Conservation (phyloP, 2,329 filamentous ascomycete species). For the Aspergillus piperis region DNA sequence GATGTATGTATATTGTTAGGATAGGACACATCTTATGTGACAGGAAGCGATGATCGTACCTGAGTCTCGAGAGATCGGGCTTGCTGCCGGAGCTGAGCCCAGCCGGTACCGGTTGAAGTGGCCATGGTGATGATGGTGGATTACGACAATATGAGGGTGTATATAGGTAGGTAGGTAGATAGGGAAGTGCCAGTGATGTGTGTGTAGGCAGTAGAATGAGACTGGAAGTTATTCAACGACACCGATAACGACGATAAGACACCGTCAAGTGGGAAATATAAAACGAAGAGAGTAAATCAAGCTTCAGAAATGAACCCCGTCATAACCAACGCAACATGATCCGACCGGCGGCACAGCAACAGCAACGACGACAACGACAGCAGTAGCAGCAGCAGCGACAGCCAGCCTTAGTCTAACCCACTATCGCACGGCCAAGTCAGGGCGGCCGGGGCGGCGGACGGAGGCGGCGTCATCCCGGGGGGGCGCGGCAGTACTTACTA, state of each 20-base stretch:
- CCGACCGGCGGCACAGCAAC: too few species aligned
- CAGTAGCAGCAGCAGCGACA: neutral
- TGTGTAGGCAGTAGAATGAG: too few species aligned
- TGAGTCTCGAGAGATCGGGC: conserved; percentile 85
- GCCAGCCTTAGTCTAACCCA: neutral
- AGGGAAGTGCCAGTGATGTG: too few species aligned
- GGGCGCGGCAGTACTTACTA: neutral
- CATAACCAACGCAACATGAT: too few species aligned
- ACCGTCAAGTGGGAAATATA: too few species aligned
- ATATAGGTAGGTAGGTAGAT: too few species aligned
- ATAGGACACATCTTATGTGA: neutral
- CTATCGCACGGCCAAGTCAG: neutral
- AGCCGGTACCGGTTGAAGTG: conserved; percentile 65
- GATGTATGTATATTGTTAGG: neutral
- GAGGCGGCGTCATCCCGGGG: conserved; percentile 9
- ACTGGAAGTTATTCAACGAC: too few species aligned
- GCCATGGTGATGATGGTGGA: conserved; percentile 46
- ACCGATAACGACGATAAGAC: too few species aligned
- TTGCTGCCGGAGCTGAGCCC: conserved; percentile 93
- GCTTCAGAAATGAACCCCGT: too few species aligned
- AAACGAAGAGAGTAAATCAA: too few species aligned
- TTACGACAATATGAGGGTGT: neutral
- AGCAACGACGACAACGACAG: neutral
- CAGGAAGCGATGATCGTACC: conserved; percentile 54
- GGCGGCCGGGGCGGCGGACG: conserved; percentile 2